Base-by-base conservation (phyloP, 2,329 filamentous ascomycete genomes). In the Emmonsiellopsis sp. region DNA sequence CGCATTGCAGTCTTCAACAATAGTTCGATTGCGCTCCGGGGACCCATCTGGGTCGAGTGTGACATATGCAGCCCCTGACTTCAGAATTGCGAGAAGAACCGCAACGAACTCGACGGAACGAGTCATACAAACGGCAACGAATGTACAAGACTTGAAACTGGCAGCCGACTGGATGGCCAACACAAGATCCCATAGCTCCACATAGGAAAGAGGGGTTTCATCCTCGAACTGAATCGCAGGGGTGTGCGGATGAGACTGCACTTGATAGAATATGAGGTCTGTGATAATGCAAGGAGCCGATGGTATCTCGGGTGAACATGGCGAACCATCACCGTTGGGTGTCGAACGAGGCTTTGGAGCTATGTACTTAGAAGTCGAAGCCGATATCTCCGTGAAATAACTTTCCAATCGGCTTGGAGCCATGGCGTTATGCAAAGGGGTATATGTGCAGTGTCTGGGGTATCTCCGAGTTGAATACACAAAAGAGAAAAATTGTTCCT, bases 31-130 rank as follows among this genome's bases (percentile, higher is more conserved):
- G 7, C 52, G 17, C 6, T 52, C 49, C 3, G 10, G 11, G 6
- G 53, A 33, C 4, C 46, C 37, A 21, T 48, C 42, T 13, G 53
- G 53, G 37, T 55, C 53, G 43, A 55, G 43, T 39, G 49, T 52
- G 21, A 55, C 50, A 33, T 55, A 55, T 3, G 52, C 39, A 5
- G 46, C 44, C 11, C 53, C 53, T 6, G 50, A 31, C 44, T 55
- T 55, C 21, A 52, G n/a, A 27, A 55, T 47, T 11, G 53, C 53
- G 34, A 51, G 45, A 5, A 55, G 34, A 33, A 42, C 32, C 5
- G 46, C 32, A n/a, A 52, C 44, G 6, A 46, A 9, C 13, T 27
- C 37, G 7, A 46, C 32, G 31, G 54, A 55, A 9, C 46, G 42
- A 13, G 40, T 44, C 33, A 55, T 42, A 42, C 48, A 51, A n/a